phyloP scores from a whole-genome alignment of 78 protist genomes.

The Protostelium mycophagum region DNA sequence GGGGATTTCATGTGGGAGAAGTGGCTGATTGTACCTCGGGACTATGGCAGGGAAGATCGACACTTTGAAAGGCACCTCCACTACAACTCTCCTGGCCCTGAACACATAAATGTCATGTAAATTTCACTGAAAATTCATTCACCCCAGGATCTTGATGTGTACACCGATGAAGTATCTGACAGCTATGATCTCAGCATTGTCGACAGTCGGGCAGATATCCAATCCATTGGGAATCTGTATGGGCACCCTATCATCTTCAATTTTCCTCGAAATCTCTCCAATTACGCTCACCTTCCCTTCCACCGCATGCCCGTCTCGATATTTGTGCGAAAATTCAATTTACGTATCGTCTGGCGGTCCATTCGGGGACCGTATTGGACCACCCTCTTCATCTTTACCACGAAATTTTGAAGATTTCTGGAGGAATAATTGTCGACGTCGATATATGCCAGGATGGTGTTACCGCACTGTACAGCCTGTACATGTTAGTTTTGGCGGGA shows the following conservation, averaged over 20 bases:
- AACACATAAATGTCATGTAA: neutral
- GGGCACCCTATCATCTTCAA: too few relatives aligned
- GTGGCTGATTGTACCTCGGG: neutral
- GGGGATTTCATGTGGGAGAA: neutral
- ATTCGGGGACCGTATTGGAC: neutral
- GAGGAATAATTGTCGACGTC: neutral
- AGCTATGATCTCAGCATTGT: neutral
- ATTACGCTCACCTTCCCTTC: too few relatives aligned
- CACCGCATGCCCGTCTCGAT: neutral
- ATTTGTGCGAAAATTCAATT: neutral
- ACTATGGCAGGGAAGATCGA: neutral
- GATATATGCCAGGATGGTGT: neutral
- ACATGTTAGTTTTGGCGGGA: too few relatives aligned
- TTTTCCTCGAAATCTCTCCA: too few relatives aligned
- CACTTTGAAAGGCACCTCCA: neutral
- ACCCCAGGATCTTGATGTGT: neutral
- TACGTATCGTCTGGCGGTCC: neutral
- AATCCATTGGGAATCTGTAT: neutral
- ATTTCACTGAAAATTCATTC: neutral
- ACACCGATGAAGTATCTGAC: neutral
- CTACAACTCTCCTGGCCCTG: neutral
- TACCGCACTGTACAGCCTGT: neutral
- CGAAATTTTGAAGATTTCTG: neutral
- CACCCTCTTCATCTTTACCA: neutral
- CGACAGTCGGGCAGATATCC: neutral